Conservation (phyloP, 2,329 filamentous ascomycete species). For the Tolypocladium amazonense region DNA sequence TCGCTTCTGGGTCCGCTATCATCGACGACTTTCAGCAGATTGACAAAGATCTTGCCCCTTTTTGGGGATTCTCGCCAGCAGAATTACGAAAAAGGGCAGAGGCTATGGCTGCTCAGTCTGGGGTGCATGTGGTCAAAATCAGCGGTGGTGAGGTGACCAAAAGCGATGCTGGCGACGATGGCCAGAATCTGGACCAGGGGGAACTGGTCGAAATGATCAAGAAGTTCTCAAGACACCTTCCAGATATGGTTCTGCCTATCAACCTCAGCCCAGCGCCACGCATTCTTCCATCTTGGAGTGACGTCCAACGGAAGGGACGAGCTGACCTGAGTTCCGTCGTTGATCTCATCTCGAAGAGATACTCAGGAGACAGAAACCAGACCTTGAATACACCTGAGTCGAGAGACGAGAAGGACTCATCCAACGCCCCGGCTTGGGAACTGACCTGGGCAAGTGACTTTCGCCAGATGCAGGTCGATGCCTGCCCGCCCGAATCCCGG, state of each 20-base stretch:
- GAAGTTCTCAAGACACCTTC: constrained; percentile 60
- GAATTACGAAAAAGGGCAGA: constrained; percentile 52
- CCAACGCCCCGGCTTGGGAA: background rate
- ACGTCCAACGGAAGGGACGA: constrained; percentile 18
- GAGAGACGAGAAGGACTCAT: background rate
- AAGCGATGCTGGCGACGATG: constrained; percentile 20
- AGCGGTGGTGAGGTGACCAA: constrained; percentile 48
- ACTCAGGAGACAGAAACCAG: constrained; percentile 3
- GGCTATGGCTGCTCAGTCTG: constrained; percentile 26
- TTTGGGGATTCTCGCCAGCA: constrained; percentile 62
- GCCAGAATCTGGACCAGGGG: constrained; percentile 25
- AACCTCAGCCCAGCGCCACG: constrained; percentile 48
- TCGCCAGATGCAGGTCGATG: constrained; percentile 31
- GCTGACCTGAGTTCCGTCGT: constrained; percentile 16
- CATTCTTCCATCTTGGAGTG: constrained; percentile 48
- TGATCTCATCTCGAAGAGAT: constrained; percentile 17
- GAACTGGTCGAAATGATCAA: constrained; percentile 56
- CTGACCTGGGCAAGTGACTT: constrained; percentile 15
- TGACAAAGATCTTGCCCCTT: constrained; percentile 62
- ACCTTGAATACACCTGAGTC: background rate
- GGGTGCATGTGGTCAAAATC: constrained; percentile 44
- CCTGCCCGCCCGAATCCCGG: constrained; percentile 53
- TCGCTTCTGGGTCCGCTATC: constrained; percentile 60
- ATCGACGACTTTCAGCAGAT: constrained; percentile 79
- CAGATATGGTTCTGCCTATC: constrained; percentile 76